Base-by-base conservation (phyloP, 371 early-diverging fungal genomes). In the Apophysomyces sp. region DNA sequence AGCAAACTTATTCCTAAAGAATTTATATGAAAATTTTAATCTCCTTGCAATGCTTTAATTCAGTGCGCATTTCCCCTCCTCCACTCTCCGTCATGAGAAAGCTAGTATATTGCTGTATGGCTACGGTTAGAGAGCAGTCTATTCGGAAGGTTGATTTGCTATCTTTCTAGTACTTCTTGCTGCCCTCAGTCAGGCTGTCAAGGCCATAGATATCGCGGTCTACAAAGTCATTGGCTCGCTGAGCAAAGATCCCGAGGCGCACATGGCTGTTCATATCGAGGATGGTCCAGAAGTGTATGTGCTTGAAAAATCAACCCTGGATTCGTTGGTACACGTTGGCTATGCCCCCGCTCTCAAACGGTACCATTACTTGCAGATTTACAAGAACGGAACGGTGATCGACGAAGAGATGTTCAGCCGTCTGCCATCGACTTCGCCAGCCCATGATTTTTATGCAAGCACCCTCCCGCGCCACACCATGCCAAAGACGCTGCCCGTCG, bases 371-470 rank as follows among this genome's bases (percentile, higher is more conserved):
- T 49, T 74, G 2, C 40, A 63, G 2, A 9, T 73, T 11, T 40
- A 67, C 32, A 29, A 49, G 2, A 57, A 63, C 1, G 52, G 57
- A 15, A 15, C 63, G 3, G 29, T 62, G 1, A 28, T 68, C 3
- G 65, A 71, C 0, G 54, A 58, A 24, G 77, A 77, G 44, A 21
- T 15, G 16, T 29, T n/a, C 36, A 16, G 13, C 8, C 21, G 30
- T 5, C 40, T 12, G 12, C 49, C 24, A 56, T 52, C 9, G 2
- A 24, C 9, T 2, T 40, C 36, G 24, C 32, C 53, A 6, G 60
- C 58, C 61, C 69, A 68, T 57, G 29, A 73, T 72, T 28, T 73
- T 69, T 16, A 73, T 52, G 64, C 60, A 3, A 66, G 70, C 15
- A 15, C 55, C 6, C 18, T 5, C 5, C 40, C 44, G 3, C 29